phyloP scores from a whole-genome alignment of 371 early-diverging fungal species.

The Fennellomyces sp. region DNA sequence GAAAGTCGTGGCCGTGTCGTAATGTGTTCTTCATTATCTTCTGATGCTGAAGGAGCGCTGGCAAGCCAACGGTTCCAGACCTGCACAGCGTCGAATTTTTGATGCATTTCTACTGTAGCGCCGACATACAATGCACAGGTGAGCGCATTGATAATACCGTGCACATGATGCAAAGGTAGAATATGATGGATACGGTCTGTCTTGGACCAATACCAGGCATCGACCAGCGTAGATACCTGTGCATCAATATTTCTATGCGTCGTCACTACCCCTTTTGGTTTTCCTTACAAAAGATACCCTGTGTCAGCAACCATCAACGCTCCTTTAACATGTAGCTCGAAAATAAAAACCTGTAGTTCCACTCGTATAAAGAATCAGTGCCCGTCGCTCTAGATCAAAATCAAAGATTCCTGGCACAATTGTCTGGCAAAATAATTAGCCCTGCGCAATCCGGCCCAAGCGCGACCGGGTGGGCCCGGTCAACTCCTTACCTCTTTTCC shows the following conservation, averaged over 20 bases:
- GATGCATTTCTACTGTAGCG: constrained; percentile 78
- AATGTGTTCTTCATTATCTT: constrained; percentile 61
- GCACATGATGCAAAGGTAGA: constrained; percentile 87
- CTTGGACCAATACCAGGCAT: constrained; percentile 76
- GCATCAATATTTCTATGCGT: constrained; percentile 70
- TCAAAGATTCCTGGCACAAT: constrained; percentile 18
- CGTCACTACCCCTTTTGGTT: constrained; percentile 83
- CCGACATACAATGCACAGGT: constrained; percentile 67
- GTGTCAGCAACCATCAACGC: no score
- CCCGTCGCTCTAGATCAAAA: constrained; percentile 45
- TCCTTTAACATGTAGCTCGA: no score
- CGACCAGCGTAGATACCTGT: constrained; percentile 63
- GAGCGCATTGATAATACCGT: constrained; percentile 71
- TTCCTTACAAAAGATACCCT: constrained; percentile 41
- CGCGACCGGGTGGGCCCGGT: no score
- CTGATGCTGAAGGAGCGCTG: constrained; percentile 29
- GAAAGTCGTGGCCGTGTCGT: constrained; percentile 33
- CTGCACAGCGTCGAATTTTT: constrained; percentile 61
- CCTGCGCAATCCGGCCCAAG: no score
- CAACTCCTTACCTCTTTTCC: neutral
- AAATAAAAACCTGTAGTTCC: constrained; percentile 78
- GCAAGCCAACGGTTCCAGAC: constrained; percentile 68
- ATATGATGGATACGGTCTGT: constrained; percentile 76
- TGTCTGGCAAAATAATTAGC: constrained; percentile 8
- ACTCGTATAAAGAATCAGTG: constrained; percentile 83